Conservation (phyloP, 192 early-diverging fungal species). For the Radiomyces spectabilis region DNA sequence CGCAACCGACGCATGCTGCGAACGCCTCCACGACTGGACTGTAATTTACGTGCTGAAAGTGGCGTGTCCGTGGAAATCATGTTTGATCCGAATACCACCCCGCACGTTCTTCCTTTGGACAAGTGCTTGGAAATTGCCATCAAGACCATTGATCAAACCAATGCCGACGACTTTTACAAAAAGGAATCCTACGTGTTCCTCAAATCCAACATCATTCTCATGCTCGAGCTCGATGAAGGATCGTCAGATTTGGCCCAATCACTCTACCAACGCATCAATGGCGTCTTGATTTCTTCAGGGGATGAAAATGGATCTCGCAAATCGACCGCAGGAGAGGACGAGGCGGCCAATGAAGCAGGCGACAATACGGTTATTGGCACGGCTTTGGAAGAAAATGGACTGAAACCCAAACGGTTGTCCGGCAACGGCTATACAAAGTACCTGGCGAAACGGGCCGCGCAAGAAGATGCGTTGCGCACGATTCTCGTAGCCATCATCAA, state of each 20-base stretch:
- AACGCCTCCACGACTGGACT: conserved; percentile 51
- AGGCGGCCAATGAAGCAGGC: too few species aligned
- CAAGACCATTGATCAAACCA: conserved; percentile 45
- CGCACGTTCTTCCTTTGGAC: conserved; percentile 53
- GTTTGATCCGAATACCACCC: conserved; percentile 44
- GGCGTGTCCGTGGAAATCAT: conserved; percentile 53
- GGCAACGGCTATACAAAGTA: conserved; percentile 23
- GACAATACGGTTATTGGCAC: conserved; percentile 33
- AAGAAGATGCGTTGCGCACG: conserved; percentile 56
- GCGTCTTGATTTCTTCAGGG: too few species aligned
- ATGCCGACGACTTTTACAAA: conserved; percentile 42
- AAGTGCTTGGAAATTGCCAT: conserved; percentile 43
- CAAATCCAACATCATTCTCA: conserved; percentile 54
- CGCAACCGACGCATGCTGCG: conserved; percentile 85
- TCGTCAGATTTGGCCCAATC: conserved; percentile 32
- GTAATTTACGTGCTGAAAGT: conserved; percentile 33
- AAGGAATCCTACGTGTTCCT: conserved; percentile 60
- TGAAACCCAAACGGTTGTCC: conserved; percentile 17
- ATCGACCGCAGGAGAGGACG: conserved; percentile 4
- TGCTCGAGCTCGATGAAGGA: conserved; percentile 58
- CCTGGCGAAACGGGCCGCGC: conserved; percentile 45
- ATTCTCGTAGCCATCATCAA: conserved; percentile 59
- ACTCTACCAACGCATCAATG: conserved; percentile 36
- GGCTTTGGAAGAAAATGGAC: conserved; percentile 5
- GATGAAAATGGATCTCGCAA: neutral